phyloP scores from a whole-genome alignment of 2,329 filamentous ascomycete genomes.

The Colletotrichum plurivorum region DNA sequence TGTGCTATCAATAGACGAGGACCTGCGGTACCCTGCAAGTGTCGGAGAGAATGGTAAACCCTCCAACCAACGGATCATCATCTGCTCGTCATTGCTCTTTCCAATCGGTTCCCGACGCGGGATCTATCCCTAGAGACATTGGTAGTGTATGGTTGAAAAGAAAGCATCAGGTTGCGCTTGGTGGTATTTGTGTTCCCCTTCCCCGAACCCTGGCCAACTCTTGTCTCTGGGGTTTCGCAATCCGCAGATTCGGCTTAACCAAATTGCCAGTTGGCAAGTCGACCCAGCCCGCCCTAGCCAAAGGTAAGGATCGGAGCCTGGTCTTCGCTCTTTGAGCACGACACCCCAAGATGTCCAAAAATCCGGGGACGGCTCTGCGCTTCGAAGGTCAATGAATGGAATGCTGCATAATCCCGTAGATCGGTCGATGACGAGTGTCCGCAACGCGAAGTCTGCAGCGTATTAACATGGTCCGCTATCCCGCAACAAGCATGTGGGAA shows the following conservation, averaged over 20 bases:
- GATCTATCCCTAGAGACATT: constrained; percentile 7
- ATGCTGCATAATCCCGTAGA: neutral
- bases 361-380: constrained; percentile 33
- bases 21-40: neutral
- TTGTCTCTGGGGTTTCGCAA: constrained; percentile 10
- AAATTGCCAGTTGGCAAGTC: neutral
- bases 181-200: constrained; percentile 5
- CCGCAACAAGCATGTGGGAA: constrained; percentile 1
- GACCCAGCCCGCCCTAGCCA: too few species aligned
- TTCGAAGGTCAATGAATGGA: constrained; percentile 23
- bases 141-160: constrained; percentile 4
- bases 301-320: neutral
- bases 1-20: constrained; percentile 4
- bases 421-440: neutral
- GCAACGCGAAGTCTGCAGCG: neutral
- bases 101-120: constrained; percentile 5
- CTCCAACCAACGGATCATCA: constrained; percentile 13
- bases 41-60: constrained; percentile 6
- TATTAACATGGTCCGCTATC: neutral
- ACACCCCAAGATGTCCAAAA: neutral
- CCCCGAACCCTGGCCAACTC: constrained; percentile 5
- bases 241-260: neutral
- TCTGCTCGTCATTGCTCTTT: constrained; percentile 12
- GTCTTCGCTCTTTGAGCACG: neutral
- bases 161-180: constrained; percentile 11